Conservation (phyloP, 495 filamentous ascomycete genomes). For the Pseudotulostoma volvatum region DNA sequence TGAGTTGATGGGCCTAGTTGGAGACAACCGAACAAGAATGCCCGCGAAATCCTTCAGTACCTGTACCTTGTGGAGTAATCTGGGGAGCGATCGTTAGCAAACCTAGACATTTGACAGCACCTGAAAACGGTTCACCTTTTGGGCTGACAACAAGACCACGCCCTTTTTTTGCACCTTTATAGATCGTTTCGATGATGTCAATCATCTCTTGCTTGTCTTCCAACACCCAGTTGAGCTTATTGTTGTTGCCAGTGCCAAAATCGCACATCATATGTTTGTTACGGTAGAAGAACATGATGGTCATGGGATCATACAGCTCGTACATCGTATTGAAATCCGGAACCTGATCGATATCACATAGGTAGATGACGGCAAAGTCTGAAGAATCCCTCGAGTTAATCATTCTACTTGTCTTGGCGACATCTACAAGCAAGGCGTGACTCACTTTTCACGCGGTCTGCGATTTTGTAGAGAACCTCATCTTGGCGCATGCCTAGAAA, state of each 20-base stretch:
- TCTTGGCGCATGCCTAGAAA: conserved; percentile 68
- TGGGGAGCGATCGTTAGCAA: background rate
- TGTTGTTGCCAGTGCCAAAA: conserved; percentile 97
- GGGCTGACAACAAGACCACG: conserved; percentile 90
- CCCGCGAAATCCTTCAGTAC: too few relatives aligned
- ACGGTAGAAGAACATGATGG: conserved; percentile 85
- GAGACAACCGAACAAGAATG: too few relatives aligned
- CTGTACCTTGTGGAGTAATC: conserved; percentile 75
- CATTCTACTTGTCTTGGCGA: background rate
- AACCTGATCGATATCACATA: conserved; percentile 91
- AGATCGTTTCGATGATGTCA: conserved; percentile 96
- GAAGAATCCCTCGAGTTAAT: conserved; percentile 9
- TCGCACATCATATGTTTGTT: conserved; percentile 99
- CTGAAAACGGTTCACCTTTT: too few relatives aligned
- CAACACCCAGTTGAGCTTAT: conserved; percentile 92
- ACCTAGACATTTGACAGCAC: background rate
- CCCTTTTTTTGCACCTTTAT: conserved; percentile 93
- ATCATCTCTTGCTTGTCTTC: conserved; percentile 99
- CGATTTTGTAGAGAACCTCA: conserved; percentile 70
- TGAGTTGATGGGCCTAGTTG: too few relatives aligned
- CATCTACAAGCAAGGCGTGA: conserved; percentile 6
- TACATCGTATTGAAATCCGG: conserved; percentile 97
- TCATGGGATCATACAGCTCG: conserved; percentile 56
- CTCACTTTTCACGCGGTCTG: conserved; percentile 32
- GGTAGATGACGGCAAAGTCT: conserved; percentile 73